Conservation (phyloP, 257 asterid species). For the Solanum ossicruentum region DNA sequence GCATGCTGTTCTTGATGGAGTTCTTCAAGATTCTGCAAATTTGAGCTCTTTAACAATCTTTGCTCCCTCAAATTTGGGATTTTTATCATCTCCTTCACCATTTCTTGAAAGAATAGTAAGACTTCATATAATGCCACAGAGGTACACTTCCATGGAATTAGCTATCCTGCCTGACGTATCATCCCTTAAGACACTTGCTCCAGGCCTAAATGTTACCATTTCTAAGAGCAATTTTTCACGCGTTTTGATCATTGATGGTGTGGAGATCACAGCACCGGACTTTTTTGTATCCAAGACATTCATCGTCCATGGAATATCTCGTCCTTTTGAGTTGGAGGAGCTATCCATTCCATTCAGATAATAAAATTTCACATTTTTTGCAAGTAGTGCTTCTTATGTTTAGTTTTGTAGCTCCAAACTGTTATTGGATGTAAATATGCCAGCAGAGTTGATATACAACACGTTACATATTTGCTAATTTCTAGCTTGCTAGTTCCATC, state of each 20-base stretch:
- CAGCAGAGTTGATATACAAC: neutral
- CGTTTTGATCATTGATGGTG: conserved; percentile 28
- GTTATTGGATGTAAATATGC: neutral
- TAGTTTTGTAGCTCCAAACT: neutral
- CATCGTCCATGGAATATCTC: conserved; percentile 49
- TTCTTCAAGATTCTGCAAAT: conserved; percentile 23
- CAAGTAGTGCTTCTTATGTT: neutral
- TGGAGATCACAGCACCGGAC: conserved; percentile 34
- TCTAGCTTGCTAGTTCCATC: neutral
- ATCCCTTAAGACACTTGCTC: conserved; percentile 28
- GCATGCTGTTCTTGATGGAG: conserved; percentile 37
- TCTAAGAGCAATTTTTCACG: neutral
- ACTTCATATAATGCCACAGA: conserved; percentile 43
- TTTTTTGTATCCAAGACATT: conserved; percentile 20
- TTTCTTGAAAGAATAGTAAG: conserved; percentile 36
- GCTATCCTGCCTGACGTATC: conserved; percentile 14
- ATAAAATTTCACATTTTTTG: neutral
- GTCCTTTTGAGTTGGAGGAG: conserved; percentile 14
- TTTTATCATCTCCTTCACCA: conserved; percentile 36
- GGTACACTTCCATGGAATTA: conserved; percentile 20
- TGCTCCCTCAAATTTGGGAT: conserved; percentile 46
- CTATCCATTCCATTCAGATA: conserved; percentile 11
- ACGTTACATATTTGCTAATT: neutral
- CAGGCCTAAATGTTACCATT: conserved; percentile 19
- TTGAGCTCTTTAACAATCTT: conserved; percentile 36